phyloP scores from a whole-genome alignment of 2,329 filamentous ascomycete genomes.

The Westerdykella ornata region DNA sequence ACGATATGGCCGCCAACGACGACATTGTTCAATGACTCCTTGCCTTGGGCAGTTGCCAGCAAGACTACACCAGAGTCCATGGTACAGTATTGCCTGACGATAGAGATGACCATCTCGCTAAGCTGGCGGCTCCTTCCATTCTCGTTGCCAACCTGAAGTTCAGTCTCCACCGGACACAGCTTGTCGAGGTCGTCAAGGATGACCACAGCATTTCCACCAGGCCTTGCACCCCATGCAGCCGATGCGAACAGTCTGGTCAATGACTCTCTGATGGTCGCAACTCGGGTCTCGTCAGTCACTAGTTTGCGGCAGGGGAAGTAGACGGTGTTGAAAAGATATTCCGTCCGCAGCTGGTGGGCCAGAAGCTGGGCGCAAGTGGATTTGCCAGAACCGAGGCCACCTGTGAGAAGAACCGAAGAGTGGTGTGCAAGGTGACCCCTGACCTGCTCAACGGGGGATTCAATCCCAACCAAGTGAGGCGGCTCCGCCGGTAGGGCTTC shows the following conservation, averaged over 20 bases:
- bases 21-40: slow-evolving; percentile 85
- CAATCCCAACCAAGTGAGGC: slow-evolving; percentile 74
- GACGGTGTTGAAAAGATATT: slow-evolving; percentile 70
- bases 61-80: slow-evolving; percentile 75
- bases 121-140: slow-evolving; percentile 89
- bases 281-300: slow-evolving; percentile 82
- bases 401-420: slow-evolving; percentile 84
- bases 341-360: slow-evolving; percentile 63
- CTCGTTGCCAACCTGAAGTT: slow-evolving; percentile 86
- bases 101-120: slow-evolving; percentile 77
- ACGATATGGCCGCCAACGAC: slow-evolving; percentile 88
- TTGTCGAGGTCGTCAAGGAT: slow-evolving; percentile 91
- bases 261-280: slow-evolving; percentile 86
- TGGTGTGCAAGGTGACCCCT: slow-evolving; percentile 71
- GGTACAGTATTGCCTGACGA: slow-evolving; percentile 77
- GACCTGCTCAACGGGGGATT: slow-evolving; percentile 65
- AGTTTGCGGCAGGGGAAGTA: slow-evolving; percentile 84
- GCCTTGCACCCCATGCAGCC: slow-evolving; percentile 82
- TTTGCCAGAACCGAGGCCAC: slow-evolving; percentile 85
- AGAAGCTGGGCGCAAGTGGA: slow-evolving; percentile 71
- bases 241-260: slow-evolving; percentile 77
- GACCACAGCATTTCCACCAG: slow-evolving; percentile 76
- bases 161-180: slow-evolving; percentile 86
- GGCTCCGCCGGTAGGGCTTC: slow-evolving; percentile 50
- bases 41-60: slow-evolving; percentile 83